Base-by-base conservation (phyloP, 2,329 filamentous ascomycete species). In the Aquanectria penicillioides region DNA sequence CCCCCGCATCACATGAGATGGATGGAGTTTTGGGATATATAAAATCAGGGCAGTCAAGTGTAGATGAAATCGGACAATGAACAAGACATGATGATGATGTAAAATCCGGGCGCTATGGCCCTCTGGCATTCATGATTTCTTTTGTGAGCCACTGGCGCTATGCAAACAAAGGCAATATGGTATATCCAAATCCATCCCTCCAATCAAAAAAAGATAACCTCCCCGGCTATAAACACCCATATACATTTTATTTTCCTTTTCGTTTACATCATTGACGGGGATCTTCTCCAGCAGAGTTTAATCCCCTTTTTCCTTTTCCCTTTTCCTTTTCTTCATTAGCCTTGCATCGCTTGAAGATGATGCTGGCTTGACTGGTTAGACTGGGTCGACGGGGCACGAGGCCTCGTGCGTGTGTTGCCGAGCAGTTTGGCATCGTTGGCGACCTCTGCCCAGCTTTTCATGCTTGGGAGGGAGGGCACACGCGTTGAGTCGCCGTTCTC, bases 361-460 rank as follows among this genome's bases (percentile, higher is more conserved):
- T 43, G 38, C 41, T 53, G 47, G 7, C 18, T 40, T 1, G 52
- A 59, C 17, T 59, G 56, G 11, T 61, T 59, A n/a, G 63, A 66
- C 40, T 46, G 61, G n/a, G 57, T 69, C 7, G 59, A 64, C 20
- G 54, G 41, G 12, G 67, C 61, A 9, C 61, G 59, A n/a, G 67
- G 63, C 52, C 65, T 57, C 36, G 46, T 8, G 57, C 57, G 17
- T 34, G 41, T 7, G 62, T 12, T 0, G 43, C 53, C 31, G 22
- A 61, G 23, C 11, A 57, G 26, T 18, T 62, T 51, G 3, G 69
- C 68, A n/a, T 67, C 60, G 12, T 66, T 69, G 11, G 74, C 76
- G 5, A 79, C 74, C 57, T 78, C 77, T 9, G 77, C 77, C 77
- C 77, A 80, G 51, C 77, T 79, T 68, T 73, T 74, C 36, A 69